A percentile compares a stretch with the other conserved stretches of the same genome.
Evolutionary conservation across 495 filamentous ascomycete species (phyloP).

Genomic region (Penicillium coffeae): DNA sequence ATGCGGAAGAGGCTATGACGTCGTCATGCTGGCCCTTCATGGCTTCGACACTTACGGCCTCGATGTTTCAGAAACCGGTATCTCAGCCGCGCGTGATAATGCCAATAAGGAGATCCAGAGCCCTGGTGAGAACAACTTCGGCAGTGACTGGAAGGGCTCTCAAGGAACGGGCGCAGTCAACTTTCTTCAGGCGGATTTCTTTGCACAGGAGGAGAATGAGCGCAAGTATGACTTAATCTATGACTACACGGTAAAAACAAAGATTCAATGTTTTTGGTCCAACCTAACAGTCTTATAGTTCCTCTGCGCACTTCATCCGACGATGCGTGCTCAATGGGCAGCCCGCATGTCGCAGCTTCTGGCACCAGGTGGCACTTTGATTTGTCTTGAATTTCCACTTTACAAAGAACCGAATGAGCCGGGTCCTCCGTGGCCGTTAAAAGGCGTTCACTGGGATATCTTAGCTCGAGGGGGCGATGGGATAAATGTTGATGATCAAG

Average conservation of each 20-base stretch:
- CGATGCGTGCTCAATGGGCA: conserved; percentile 28
- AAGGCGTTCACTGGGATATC: conserved; percentile 33
- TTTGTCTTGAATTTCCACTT: conserved; percentile 44
- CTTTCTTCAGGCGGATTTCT: conserved; percentile 65
- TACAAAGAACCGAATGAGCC: conserved; percentile 32
- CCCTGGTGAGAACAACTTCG: conserved; percentile 20
- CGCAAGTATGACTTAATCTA: conserved; percentile 67
- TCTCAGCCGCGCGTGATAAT: conserved; percentile 18
- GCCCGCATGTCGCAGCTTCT: conserved; percentile 32
- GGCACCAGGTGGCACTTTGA: conserved; percentile 24
- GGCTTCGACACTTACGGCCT: conserved; percentile 27
- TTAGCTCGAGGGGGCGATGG: conserved; percentile 21
- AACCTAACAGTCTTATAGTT: conserved; percentile 23
- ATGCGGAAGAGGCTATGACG: conserved; percentile 33
- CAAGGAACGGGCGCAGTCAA: conserved; percentile 23
- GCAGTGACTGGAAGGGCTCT: background rate
- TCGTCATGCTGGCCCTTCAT: conserved; percentile 28
- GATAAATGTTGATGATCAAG: background rate
- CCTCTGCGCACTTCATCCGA: conserved; percentile 39
- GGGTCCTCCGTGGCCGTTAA: conserved; percentile 39
- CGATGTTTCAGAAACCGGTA: conserved; percentile 23
- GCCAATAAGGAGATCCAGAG: conserved; percentile 9
- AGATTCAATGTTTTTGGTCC: background rate
- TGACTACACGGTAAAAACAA: conserved; percentile 62
- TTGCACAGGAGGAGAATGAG: conserved; percentile 30